phyloP scores from a whole-genome alignment of 2,329 filamentous ascomycete genomes.

The Verticillium isaacii region DNA sequence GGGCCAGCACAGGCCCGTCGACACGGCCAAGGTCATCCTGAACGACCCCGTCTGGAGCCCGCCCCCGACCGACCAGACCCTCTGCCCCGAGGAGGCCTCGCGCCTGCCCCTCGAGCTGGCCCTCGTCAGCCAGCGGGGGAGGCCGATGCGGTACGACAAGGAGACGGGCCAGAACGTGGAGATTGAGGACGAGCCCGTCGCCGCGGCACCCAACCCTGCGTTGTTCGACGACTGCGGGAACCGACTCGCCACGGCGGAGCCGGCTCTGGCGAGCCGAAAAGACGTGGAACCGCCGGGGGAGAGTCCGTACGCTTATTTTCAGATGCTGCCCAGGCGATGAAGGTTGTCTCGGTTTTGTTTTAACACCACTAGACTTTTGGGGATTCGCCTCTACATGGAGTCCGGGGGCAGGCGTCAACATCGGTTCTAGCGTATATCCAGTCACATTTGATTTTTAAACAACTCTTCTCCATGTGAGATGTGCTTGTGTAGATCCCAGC shows the following conservation, averaged over 20 bases:
- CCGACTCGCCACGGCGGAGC: not conserved
- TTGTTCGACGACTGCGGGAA: not conserved
- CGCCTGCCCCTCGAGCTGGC: not conserved
- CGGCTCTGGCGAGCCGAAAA: not conserved
- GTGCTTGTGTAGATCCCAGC: no score
- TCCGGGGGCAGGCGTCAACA: no score
- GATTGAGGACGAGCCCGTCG: not conserved
- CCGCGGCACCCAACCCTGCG: not conserved
- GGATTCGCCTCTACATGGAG: no score
- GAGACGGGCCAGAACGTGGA: not conserved
- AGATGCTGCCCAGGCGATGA: not conserved
- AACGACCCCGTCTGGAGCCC: conserved; percentile 38
- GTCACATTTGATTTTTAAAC: no score
- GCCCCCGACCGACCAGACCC: conserved; percentile 9
- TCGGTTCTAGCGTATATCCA: no score
- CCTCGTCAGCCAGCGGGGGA: not conserved
- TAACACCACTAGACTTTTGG: no score
- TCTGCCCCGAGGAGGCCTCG: not conserved
- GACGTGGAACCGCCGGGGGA: not conserved
- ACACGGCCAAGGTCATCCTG: conserved; percentile 37
- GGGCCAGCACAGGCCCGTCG: conserved; percentile 22
- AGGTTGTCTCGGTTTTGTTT: not conserved
- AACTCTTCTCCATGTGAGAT: no score
- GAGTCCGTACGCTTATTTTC: not conserved
- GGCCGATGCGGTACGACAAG: not conserved